Evolutionary conservation across 768 basidiomycete species (phyloP).

Genomic region (Mycena leptocephala): DNA sequence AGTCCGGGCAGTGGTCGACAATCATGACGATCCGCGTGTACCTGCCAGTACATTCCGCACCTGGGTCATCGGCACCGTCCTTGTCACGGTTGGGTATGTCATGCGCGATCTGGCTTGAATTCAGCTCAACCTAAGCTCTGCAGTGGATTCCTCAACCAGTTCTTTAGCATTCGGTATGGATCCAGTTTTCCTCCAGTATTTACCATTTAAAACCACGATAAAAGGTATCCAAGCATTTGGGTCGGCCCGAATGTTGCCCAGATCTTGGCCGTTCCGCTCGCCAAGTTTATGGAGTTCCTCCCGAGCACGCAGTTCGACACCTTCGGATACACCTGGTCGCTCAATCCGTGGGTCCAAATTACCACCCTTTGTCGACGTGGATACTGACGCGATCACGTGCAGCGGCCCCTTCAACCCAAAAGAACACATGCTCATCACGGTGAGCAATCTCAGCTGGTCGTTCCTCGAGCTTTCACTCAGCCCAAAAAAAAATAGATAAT

Average conservation of each 20-base stretch:
- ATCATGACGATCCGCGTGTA: conserved; percentile 66
- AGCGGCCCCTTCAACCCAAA: conserved; percentile 77
- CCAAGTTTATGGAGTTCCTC: conserved; percentile 55
- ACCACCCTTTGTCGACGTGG: background rate
- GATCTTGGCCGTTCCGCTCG: conserved; percentile 64
- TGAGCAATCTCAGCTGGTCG: background rate
- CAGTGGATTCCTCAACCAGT: conserved; percentile 48
- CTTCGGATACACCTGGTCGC: conserved; percentile 65
- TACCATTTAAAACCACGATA: background rate
- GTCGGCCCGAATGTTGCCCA: conserved; percentile 59
- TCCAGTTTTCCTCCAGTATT: background rate
- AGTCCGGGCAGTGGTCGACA: conserved; percentile 75
- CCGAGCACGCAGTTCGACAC: conserved; percentile 49
- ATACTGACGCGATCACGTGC: background rate
- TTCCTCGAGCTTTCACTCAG: background rate
- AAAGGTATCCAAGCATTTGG: conserved; percentile 37
- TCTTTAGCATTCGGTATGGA: conserved; percentile 46
- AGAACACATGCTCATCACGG: conserved; percentile 72
- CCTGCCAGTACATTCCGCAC: conserved; percentile 69
- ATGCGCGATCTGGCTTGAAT: background rate
- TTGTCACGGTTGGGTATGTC: conserved; percentile 27
- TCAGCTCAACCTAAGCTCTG: background rate
- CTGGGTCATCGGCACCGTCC: conserved; percentile 52
- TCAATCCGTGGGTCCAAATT: conserved; percentile 55
- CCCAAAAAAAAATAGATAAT: conserved; percentile 53